Conservation (phyloP, 805 yeast genomes). For the Sugiyamaella americana region DNA sequence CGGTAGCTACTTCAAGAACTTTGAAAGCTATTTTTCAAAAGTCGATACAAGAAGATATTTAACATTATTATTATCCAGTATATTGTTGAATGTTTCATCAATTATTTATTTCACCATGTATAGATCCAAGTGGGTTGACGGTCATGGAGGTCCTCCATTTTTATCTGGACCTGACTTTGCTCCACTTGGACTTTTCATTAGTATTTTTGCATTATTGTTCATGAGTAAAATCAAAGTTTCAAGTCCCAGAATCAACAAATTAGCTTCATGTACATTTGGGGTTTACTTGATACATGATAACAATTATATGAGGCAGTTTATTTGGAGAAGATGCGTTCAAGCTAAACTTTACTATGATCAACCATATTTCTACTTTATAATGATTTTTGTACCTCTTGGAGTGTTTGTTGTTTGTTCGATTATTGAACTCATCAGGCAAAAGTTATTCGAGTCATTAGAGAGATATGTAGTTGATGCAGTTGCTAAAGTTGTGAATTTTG, state of each 20-base stretch:
- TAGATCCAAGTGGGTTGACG: neutral
- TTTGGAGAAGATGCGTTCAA: constrained; percentile 1
- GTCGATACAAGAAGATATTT: constrained; percentile 1
- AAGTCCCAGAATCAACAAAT: constrained; percentile 2
- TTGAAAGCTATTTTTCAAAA: neutral
- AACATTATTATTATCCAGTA: neutral
- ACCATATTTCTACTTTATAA: neutral
- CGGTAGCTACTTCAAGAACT: constrained; percentile 3
- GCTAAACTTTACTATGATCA: constrained; percentile 1
- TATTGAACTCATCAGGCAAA: constrained; percentile 3
- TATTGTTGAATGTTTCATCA: neutral
- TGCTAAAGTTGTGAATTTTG: too few relatives aligned
- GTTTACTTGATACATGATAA: constrained; percentile 9
- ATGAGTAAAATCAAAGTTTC: constrained; percentile 1
- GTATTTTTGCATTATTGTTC: neutral
- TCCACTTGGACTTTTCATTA: neutral
- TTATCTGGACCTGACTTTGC: neutral
- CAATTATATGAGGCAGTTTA: neutral
- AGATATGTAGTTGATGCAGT: too few relatives aligned
- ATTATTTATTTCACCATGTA: neutral
- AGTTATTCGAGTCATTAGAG: too few relatives aligned
- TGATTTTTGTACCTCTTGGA: constrained; percentile 1
- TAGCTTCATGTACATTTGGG: constrained; percentile 3
- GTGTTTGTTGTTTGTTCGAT: constrained; percentile 1
- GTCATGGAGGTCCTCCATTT: neutral